Percentiles rank a stretch among this genome's conserved stretches.
These are phyloP conservation scores for Adansonia grandidieri DNA, from an alignment of 441 rosid genomes.

Conservation along the genomic window DNA sequence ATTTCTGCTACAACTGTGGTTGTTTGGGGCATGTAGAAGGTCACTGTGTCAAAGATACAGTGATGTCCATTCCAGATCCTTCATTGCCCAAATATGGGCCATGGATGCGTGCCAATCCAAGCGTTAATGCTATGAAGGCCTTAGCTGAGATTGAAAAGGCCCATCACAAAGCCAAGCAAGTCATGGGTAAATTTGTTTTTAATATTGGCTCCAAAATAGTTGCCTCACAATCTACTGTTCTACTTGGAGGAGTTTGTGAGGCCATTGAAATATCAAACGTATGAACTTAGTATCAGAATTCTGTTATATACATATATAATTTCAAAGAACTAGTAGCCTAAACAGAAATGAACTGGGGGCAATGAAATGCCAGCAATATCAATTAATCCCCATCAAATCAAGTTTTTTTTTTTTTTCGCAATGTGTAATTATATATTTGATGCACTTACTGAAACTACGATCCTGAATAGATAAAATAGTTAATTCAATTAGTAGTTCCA, in stretches of 20 bases:
- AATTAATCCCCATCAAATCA: too few relatives aligned
- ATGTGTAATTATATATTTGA: background rate
- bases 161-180: constrained; percentile 25
- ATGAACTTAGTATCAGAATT: too few relatives aligned
- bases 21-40: constrained; percentile 21
- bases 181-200: constrained; percentile 18
- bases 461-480: constrained; percentile 1
- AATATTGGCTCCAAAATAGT: background rate
- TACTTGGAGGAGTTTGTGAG: background rate
- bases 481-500: background rate
- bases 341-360: background rate
- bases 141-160: constrained; percentile 27
- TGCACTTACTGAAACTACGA: constrained; percentile 7
- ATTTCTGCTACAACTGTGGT: constrained; percentile 26
- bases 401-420: too few relatives aligned
- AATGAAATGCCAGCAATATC: background rate
- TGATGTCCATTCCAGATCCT: constrained; percentile 28
- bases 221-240: background rate
- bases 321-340: background rate
- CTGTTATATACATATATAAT: background rate
- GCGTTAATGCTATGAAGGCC: constrained; percentile 21
- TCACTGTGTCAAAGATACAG: constrained; percentile 23
- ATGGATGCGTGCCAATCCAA: constrained; percentile 29
- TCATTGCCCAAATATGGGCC: constrained; percentile 30
- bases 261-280: too few relatives aligned